Conservation (phyloP, 495 filamentous ascomycete species). For the Xylaria castorea region DNA sequence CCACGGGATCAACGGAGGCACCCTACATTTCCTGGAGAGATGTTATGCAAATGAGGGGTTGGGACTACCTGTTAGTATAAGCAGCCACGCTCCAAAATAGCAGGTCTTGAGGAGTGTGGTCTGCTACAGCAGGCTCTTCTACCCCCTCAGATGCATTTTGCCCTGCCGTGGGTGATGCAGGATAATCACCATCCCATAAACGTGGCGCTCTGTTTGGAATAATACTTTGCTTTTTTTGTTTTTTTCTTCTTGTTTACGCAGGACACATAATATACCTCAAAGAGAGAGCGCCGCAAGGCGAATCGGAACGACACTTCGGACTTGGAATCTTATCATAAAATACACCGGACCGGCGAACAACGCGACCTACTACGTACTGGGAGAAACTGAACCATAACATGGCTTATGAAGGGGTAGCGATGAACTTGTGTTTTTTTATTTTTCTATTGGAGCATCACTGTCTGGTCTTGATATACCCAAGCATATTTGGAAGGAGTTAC, state of each 20-base stretch:
- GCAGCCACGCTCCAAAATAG: conserved; percentile 41
- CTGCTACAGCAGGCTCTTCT: conserved; percentile 27
- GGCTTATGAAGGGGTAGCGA: conserved; percentile 39
- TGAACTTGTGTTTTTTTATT: conserved; percentile 24
- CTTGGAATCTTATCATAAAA: conserved; percentile 30
- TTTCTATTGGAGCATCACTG: conserved; percentile 25
- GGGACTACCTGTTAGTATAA: conserved; percentile 92
- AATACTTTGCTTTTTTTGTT: conserved; percentile 30
- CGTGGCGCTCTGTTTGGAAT: conserved; percentile 28
- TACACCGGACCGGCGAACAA: conserved; percentile 34
- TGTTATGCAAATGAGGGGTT: conserved; percentile 88
- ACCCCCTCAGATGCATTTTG: conserved; percentile 43
- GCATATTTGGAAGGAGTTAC: conserved; percentile 41
- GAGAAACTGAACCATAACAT: conserved; percentile 41
- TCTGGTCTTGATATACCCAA: conserved; percentile 44
- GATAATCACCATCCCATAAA: conserved; percentile 40
- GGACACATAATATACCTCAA: conserved; percentile 35
- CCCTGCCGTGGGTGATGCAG: conserved; percentile 38
- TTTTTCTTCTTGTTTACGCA: conserved; percentile 31
- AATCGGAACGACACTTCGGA: conserved; percentile 45
- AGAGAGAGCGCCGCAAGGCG: conserved; percentile 48
- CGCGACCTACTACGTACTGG: conserved; percentile 30
- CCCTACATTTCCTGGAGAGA: conserved; percentile 90
- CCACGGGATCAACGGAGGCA: conserved; percentile 47
- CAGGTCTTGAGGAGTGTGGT: conserved; percentile 46